Evolutionary conservation across 371 early-diverging fungal genomes (phyloP).

Genomic region (Apophysomyces variabilis): DNA sequence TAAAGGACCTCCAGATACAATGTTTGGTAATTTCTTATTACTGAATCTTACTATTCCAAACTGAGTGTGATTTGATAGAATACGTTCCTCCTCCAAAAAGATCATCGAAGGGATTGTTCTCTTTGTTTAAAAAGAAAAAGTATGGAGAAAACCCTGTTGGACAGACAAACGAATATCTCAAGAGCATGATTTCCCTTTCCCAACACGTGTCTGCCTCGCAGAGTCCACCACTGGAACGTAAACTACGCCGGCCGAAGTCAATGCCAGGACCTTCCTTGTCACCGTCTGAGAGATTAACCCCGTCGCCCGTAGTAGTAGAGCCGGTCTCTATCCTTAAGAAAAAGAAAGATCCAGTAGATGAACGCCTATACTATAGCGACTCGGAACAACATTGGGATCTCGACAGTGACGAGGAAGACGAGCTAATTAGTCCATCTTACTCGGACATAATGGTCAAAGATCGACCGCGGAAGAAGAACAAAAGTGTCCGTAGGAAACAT

Average conservation of each 20-base stretch:
- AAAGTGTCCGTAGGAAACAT: background rate
- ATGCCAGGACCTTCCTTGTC: background rate
- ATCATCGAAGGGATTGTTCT: background rate
- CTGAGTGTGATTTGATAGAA: constrained; percentile 21
- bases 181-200: constrained; percentile 5
- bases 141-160: background rate
- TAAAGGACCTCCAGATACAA: constrained; percentile 32
- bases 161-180: constrained; percentile 2
- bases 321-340: constrained; percentile 4
- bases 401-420: background rate
- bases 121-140: constrained; percentile 9
- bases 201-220: background rate
- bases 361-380: background rate
- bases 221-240: background rate
- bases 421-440: background rate
- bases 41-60: background rate
- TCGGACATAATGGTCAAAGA: background rate
- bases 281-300: background rate
- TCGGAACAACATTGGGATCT: background rate
- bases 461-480: background rate
- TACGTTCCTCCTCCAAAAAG: constrained; percentile 13
- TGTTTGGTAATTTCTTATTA: constrained; percentile 19
- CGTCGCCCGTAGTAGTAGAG: constrained; percentile 1
- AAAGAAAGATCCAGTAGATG: background rate
- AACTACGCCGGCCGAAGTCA: background rate